Evolutionary conservation across 495 filamentous ascomycete genomes (phyloP).

Genomic region (Trichoderma orchidacearum): DNA sequence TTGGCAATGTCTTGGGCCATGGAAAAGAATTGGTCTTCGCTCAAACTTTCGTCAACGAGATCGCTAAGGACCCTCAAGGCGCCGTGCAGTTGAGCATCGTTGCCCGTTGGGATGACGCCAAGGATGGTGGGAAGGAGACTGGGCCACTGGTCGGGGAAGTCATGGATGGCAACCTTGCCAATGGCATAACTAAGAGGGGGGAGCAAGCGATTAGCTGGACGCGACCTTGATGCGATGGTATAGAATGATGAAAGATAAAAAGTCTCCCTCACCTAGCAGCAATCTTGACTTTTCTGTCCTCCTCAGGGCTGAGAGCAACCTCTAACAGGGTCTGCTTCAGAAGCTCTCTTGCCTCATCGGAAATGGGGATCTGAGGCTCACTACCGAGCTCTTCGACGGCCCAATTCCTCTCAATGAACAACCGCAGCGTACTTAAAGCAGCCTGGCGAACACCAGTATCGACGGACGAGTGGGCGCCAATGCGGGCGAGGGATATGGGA

Average conservation of each 20-base stretch:
- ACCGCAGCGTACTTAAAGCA: constrained; percentile 65
- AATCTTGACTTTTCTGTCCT: constrained; percentile 72
- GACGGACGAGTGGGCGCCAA: constrained; percentile 59
- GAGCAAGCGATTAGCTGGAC: constrained; percentile 1
- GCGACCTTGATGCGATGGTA: too few species aligned
- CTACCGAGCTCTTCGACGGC: constrained; percentile 39
- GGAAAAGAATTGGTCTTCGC: constrained; percentile 85
- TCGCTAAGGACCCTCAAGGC: constrained; percentile 78
- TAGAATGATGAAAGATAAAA: too few species aligned
- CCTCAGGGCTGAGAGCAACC: constrained; percentile 59
- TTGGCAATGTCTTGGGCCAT: constrained; percentile 74
- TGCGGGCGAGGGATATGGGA: constrained; percentile 61
- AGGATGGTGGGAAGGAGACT: constrained; percentile 69
- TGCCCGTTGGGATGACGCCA: constrained; percentile 56
- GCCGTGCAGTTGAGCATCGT: constrained; percentile 70
- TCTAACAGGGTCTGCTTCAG: constrained; percentile 57
- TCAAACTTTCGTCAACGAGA: constrained; percentile 82
- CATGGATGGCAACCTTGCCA: constrained; percentile 84
- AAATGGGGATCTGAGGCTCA: constrained; percentile 50
- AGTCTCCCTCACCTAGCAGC: constrained; percentile 57
- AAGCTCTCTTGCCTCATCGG: constrained; percentile 56
- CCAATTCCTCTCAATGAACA: constrained; percentile 73
- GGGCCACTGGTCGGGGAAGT: constrained; percentile 92
- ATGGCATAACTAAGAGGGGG: constrained; percentile 53
- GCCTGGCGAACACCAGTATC: constrained; percentile 66